Conservation (phyloP, 768 basidiomycete species). For the Tylopilus felleus region DNA sequence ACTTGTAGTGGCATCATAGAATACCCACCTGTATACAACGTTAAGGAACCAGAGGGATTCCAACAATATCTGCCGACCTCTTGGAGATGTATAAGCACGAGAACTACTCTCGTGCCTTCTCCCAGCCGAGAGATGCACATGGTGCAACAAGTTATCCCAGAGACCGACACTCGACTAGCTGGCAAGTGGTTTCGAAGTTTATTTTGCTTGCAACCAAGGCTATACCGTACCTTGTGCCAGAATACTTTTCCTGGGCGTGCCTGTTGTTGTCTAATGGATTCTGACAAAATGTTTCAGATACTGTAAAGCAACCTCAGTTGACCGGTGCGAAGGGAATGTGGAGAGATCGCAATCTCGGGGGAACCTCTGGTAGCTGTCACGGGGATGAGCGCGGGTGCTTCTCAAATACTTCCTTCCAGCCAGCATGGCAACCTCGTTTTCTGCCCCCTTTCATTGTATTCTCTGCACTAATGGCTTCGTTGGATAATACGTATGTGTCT, state of each 20-base stretch:
- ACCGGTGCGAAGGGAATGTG: not conserved
- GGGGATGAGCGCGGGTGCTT: too few relatives aligned
- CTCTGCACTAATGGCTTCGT: slow-evolving; percentile 5
- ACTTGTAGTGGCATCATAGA: not conserved
- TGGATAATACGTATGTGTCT: slow-evolving; percentile 36
- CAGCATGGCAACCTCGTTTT: not conserved
- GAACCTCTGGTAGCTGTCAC: too few relatives aligned
- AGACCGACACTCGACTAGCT: not conserved
- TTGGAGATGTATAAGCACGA: not conserved
- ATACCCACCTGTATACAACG: not conserved
- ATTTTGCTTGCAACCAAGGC: too few relatives aligned
- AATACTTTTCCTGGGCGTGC: not conserved
- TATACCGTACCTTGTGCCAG: not conserved
- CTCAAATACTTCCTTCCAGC: slow-evolving; percentile 1
- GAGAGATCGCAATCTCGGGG: not conserved
- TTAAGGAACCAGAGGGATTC: not conserved
- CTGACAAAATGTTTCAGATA: not conserved
- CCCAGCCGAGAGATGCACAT: not conserved
- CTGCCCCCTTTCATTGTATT: not conserved
- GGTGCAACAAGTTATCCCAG: not conserved
- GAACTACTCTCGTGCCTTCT: not conserved
- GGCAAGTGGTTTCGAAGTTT: too few relatives aligned
- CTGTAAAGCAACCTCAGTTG: not conserved
- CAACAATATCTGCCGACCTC: not conserved
- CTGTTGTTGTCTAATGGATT: not conserved